These are phyloP conservation scores for Drechslerella stenobrocha DNA, from an alignment of 2,329 filamentous ascomycete species.

Conservation along the genomic window DNA sequence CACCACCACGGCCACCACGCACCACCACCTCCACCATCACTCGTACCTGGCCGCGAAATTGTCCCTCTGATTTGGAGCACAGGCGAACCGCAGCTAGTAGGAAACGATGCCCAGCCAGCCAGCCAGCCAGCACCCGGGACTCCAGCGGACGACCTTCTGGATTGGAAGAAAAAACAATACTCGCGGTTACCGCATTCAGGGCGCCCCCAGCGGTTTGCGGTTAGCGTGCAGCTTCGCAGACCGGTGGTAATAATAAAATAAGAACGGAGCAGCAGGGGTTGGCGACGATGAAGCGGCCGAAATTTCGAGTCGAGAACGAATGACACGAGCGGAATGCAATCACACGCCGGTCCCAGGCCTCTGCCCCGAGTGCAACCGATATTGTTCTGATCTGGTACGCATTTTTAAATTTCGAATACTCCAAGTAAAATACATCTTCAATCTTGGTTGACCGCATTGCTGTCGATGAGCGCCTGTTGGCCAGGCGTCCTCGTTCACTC, in stretches of 20 bases:
- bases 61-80: not conserved
- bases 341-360: not conserved
- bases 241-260: constrained; percentile 21
- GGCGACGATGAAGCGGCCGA: constrained; percentile 21
- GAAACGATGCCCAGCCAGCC: constrained; percentile 18
- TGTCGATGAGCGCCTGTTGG: constrained; percentile 5
- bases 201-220: constrained; percentile 1
- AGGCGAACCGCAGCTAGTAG: constrained; percentile 41
- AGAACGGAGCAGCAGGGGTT: constrained; percentile 24
- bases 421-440: not conserved
- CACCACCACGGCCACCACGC: too few species aligned
- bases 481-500: not conserved
- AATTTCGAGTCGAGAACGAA: constrained; percentile 45
- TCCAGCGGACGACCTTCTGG: constrained; percentile 47
- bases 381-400: not conserved
- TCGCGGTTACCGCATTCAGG: constrained; percentile 2
- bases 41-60: too few species aligned
- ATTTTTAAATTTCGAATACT: not conserved
- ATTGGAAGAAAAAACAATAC: constrained; percentile 42
- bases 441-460: not conserved
- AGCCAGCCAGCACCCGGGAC: constrained; percentile 24
- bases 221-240: not conserved
- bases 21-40: too few species aligned
- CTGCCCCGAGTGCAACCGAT: not conserved
- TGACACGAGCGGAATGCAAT: constrained; percentile 39